A percentile compares a stretch with the other conserved stretches of the same genome.
Evolutionary conservation across 257 asterid genomes (phyloP).

Genomic region (Rhazya stricta): DNA sequence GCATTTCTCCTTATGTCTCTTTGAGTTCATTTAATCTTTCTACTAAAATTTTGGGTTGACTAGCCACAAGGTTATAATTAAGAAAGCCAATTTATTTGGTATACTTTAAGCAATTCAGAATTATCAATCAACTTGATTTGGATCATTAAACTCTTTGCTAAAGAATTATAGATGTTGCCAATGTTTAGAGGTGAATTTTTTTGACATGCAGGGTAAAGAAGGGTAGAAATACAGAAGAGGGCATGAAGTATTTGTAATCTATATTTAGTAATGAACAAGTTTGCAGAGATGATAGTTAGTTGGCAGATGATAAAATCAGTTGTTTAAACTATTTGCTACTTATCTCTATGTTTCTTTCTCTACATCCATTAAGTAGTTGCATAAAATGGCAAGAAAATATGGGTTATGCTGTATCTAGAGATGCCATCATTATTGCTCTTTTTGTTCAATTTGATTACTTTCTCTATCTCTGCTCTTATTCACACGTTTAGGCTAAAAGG

Average conservation of each 20-base stretch:
- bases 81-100: neutral
- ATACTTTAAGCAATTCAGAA: neutral
- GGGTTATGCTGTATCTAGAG: neutral
- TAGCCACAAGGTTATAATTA: neutral
- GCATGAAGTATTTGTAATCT: too few species aligned
- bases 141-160: neutral
- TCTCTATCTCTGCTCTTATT: neutral
- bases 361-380: neutral
- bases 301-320: neutral
- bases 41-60: neutral
- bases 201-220: neutral
- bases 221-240: too few species aligned
- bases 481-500: neutral
- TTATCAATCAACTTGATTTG: neutral
- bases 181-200: neutral
- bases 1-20: neutral
- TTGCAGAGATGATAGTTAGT: too few species aligned
- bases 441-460: neutral
- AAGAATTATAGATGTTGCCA: neutral
- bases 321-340: neutral
- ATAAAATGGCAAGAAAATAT: neutral
- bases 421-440: neutral
- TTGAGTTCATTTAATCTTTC: neutral
- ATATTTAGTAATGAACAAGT: conserved; percentile 51
- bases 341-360: neutral